Conservation (phyloP, 2,329 filamentous ascomycete species). For the Calonectria naviculata region DNA sequence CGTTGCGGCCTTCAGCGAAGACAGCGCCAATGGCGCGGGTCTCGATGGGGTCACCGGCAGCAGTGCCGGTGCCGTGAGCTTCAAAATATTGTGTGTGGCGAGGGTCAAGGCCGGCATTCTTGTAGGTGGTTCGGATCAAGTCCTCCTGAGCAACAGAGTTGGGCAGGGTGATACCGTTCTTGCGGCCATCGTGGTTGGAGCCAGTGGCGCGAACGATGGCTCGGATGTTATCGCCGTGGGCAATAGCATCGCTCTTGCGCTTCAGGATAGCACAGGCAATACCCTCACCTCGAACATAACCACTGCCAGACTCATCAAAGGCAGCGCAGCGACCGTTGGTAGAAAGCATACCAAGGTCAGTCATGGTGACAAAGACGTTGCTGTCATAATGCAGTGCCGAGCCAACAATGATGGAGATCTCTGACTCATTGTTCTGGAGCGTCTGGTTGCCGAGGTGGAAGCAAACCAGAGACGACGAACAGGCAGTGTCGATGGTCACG, state of each 20-base stretch:
- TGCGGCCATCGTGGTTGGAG: conserved; percentile 19
- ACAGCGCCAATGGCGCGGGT: conserved; percentile 53
- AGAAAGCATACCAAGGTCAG: conserved; percentile 41
- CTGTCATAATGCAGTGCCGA: conserved; percentile 30
- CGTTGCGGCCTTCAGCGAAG: conserved; percentile 15
- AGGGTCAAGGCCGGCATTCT: conserved; percentile 27
- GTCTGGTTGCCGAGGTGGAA: conserved; percentile 37
- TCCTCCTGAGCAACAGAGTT: conserved; percentile 20
- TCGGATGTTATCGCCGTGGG: conserved; percentile 18
- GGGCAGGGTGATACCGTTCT: conserved; percentile 50
- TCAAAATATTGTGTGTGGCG: conserved; percentile 46
- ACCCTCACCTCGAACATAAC: conserved; percentile 36
- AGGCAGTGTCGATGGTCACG: conserved; percentile 48
- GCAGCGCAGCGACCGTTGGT: conserved; percentile 38
- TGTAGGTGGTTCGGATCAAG: conserved; percentile 16
- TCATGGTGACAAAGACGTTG: conserved; percentile 36
- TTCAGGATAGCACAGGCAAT: conserved; percentile 37
- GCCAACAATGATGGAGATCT: conserved; percentile 48
- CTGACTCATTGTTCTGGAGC: conserved; percentile 45
- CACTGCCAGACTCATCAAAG: conserved; percentile 47
- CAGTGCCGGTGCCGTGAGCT: conserved; percentile 65
- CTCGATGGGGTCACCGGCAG: conserved; percentile 64
- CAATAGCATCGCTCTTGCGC: conserved; percentile 15
- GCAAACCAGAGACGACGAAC: conserved; percentile 48
- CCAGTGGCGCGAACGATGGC: conserved; percentile 15